These are phyloP conservation scores for Oxytropis ochrocephala DNA, from an alignment of 306 rosid species.

Conservation along the genomic window DNA sequence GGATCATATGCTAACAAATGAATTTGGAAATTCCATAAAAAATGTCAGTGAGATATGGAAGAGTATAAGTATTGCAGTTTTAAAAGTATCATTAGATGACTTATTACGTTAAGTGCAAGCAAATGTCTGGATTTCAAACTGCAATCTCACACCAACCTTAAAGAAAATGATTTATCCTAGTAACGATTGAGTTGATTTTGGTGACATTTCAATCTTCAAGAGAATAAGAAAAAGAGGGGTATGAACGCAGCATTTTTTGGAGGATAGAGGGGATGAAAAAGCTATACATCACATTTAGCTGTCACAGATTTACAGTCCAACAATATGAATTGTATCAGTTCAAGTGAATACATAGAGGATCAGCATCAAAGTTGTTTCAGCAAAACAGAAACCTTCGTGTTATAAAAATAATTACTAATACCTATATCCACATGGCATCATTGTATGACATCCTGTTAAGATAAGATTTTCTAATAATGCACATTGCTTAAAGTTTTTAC, in stretches of 20 bases:
- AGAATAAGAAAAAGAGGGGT: background rate
- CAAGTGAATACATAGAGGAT: background rate
- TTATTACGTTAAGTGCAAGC: background rate
- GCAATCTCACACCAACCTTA: slow-evolving; percentile 3
- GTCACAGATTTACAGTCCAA: background rate
- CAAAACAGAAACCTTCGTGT: background rate
- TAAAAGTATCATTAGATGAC: background rate
- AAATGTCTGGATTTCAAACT: slow-evolving; percentile 1
- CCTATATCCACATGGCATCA: background rate
- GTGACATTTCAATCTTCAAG: background rate
- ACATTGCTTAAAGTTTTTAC: background rate
- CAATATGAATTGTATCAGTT: background rate
- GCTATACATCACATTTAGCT: background rate
- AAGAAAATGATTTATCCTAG: background rate
- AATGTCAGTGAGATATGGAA: slow-evolving; percentile 2
- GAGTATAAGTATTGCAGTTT: background rate
- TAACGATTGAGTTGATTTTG: background rate
- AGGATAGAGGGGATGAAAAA: background rate
- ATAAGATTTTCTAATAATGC: background rate
- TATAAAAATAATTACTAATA: background rate
- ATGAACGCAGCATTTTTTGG: background rate
- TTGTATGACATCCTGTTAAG: background rate
- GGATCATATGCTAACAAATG: slow-evolving; percentile 7
- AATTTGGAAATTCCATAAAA: background rate
- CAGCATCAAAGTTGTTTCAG: background rate